Evolutionary conservation across 257 asterid species (phyloP).

Genomic region (Salvia hispanica): DNA sequence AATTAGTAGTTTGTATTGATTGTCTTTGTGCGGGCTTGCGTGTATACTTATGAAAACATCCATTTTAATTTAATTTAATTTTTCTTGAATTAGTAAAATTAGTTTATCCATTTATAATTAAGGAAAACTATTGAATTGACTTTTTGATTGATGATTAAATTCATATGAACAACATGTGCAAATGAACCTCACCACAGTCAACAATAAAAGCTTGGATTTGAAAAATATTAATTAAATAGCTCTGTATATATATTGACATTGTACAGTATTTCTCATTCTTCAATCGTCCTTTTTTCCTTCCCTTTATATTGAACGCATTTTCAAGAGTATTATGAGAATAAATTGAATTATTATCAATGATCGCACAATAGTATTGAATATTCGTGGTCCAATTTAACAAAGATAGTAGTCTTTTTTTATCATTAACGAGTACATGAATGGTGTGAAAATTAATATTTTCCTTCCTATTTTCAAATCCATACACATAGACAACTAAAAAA

Average conservation of each 20-base stretch:
- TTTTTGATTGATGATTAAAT: conserved; percentile 2
- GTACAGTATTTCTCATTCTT: not conserved
- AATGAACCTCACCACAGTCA: conserved; percentile 25
- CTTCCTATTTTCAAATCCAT: no score
- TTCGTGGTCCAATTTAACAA: no score
- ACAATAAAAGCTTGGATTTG: conserved; percentile 23
- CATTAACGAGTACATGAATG: no score
- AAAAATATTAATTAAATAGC: conserved; percentile 4
- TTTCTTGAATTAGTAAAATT: not conserved
- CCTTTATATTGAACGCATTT: not conserved
- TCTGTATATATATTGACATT: not conserved
- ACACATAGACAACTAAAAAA: no score
- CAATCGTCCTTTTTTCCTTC: not conserved
- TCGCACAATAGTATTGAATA: no score
- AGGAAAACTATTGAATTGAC: conserved; percentile 19
- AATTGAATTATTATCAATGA: not conserved
- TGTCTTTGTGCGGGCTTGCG: no score
- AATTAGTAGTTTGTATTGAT: no score
- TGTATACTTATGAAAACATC: no score
- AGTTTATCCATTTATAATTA: not conserved
- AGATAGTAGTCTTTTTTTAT: no score
- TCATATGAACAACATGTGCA: conserved; percentile 20
- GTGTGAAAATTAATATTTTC: no score
- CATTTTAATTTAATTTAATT: no score
- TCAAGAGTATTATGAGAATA: not conserved